Percentiles rank a stretch among this genome's conserved stretches.
phyloP scores from a whole-genome alignment of 2,329 filamentous ascomycete genomes.

The Tolypocladium album region DNA sequence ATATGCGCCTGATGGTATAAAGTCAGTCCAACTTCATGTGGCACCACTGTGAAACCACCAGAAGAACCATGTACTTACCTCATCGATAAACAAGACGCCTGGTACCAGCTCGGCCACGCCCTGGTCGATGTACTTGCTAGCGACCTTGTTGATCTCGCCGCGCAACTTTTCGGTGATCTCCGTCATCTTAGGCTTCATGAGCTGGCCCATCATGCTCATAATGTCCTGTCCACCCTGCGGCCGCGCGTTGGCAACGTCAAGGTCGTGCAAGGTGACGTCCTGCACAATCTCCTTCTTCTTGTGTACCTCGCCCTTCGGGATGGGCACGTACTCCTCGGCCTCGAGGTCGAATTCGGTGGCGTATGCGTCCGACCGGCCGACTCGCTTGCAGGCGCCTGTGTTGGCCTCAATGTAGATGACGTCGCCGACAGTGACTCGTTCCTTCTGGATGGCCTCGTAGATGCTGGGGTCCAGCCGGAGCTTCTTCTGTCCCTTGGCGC shows the following conservation, averaged over 20 bases:
- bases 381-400: constrained; percentile 94
- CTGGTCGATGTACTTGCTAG: constrained; percentile 98
- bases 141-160: constrained; percentile 96
- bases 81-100: constrained; percentile 95
- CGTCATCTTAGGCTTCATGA: constrained; percentile 99
- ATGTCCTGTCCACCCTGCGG: constrained; percentile 97
- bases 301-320: constrained; percentile 97
- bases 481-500: constrained; percentile 95
- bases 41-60: not conserved
- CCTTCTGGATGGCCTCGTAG: constrained; percentile 98
- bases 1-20: constrained; percentile 68
- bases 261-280: constrained; percentile 92
- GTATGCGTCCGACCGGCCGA: constrained; percentile 91
- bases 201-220: constrained; percentile 99
- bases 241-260: constrained; percentile 90
- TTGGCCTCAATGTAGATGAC: constrained; percentile 99
- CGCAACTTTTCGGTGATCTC: constrained; percentile 98
- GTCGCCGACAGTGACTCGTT: constrained; percentile 89
- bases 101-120: constrained; percentile 97
- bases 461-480: constrained; percentile 93
- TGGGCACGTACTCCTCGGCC: constrained; percentile 96
- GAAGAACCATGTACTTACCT: constrained; percentile 44
- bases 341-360: constrained; percentile 98
- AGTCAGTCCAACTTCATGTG: constrained; percentile 1
- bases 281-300: constrained; percentile 99